These are phyloP conservation scores for Ceratocystiopsis brevicomis DNA, from an alignment of 2,329 filamentous ascomycete species.

Conservation along the genomic window DNA sequence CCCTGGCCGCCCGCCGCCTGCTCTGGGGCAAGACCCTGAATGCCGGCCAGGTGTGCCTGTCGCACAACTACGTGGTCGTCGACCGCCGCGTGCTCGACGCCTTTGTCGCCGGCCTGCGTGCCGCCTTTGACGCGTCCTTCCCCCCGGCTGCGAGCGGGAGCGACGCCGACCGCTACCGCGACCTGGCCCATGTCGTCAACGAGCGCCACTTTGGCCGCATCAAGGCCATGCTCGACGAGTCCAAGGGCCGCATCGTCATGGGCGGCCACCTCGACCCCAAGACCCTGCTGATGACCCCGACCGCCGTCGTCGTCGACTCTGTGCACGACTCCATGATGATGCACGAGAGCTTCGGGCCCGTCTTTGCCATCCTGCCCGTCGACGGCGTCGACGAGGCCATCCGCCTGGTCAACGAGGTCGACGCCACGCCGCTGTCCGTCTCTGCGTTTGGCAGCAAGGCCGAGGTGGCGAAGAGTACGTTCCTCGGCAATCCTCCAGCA, in stretches of 20 bases:
- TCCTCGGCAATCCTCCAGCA: too few species aligned
- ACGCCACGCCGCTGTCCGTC: constrained; percentile 66
- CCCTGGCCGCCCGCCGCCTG: constrained; percentile 63
- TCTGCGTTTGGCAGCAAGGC: constrained; percentile 69
- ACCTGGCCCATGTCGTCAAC: constrained; percentile 70
- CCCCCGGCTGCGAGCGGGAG: constrained; percentile 48
- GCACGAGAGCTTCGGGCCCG: constrained; percentile 84
- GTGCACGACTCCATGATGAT: constrained; percentile 57
- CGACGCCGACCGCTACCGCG: constrained; percentile 15
- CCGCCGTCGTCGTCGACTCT: constrained; percentile 67
- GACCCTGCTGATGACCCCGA: constrained; percentile 75
- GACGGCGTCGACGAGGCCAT: constrained; percentile 74
- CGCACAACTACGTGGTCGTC: constrained; percentile 79
- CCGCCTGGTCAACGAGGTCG: constrained; percentile 57
- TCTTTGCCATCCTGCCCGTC: constrained; percentile 66
- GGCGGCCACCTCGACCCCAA: constrained; percentile 69
- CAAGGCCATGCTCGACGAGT: constrained; percentile 78
- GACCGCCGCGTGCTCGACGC: constrained; percentile 52
- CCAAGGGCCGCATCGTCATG: constrained; percentile 65
- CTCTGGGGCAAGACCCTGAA: constrained; percentile 80
- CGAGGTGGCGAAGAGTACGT: constrained; percentile 53
- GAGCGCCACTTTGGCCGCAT: constrained; percentile 59
- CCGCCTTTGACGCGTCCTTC: constrained; percentile 57
- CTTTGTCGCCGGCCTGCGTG: constrained; percentile 59
- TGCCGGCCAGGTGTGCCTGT: constrained; percentile 80